Evolutionary conservation across 768 basidiomycete genomes (phyloP), one percentile per base, ranked within the genome.

Genomic region (Collybia nuda): DNA sequence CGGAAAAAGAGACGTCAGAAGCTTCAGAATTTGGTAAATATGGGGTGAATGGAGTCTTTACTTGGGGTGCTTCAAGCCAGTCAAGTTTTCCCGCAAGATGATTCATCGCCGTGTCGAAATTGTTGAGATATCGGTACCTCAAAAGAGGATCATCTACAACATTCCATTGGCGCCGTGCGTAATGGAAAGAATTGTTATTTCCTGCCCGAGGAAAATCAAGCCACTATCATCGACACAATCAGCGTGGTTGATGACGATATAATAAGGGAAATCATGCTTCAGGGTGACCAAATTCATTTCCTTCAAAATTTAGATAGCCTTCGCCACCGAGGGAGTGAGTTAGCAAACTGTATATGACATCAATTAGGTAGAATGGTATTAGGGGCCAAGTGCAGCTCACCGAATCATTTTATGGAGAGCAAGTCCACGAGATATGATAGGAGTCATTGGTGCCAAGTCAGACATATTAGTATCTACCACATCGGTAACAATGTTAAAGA

Each of bases 181-280:
- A 90, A 58, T 97, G 90, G 82, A 94, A 99, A 11, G 94, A 97
- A 69, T 93, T 91, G 65, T 83, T 80, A 64, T 99, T 99, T 17
- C 97, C 97, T 59, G 84, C 91, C 24, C 97, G 89, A 37, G 97
- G 97, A 72, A 99, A 99, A 69, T 99, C 97, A 60, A 99, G 92
- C 97, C 97, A 99, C 85, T 93, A 19, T 14, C 38, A 3, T 32
- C 39, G n/a, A 15, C 32, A 24, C 42, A 6, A 36, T 60, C 35
- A 55, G 42, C 44, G 47, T 32, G 21, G 40, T 6, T 12, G 5
- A 14, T 12, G 6, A 2, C 17, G n/a, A 36, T 23, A 46, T 18
- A 35, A 38, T 35, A n/a, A 39, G 3, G 41, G 18, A 64, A 9
- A 32, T 11, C 74, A 40, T 54, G 87, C 93, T 75, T 99, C 96